Evolutionary conservation across 768 basidiomycete genomes (phyloP).

Genomic region (Hydnomerulius pinastri): DNA sequence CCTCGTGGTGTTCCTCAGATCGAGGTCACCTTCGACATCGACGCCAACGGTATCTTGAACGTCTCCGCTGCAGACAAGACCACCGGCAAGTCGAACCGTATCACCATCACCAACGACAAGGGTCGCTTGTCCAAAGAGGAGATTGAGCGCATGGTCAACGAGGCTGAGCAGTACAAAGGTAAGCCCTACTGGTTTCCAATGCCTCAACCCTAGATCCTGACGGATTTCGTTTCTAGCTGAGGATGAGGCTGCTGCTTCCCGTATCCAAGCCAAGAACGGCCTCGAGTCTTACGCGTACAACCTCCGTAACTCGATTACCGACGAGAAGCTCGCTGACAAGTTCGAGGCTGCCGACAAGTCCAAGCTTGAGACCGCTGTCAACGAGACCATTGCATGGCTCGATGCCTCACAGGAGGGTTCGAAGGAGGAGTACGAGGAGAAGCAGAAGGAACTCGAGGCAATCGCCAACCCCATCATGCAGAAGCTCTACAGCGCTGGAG

Average conservation of each 20-base stretch:
- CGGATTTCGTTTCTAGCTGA: constrained; percentile 49
- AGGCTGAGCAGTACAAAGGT: constrained; percentile 93
- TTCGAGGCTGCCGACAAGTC: constrained; percentile 85
- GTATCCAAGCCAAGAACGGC: constrained; percentile 86
- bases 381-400: constrained; percentile 85
- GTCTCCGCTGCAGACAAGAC: constrained; percentile 96
- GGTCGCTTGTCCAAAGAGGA: constrained; percentile 97
- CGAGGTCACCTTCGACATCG: constrained; percentile 98
- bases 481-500: constrained; percentile 65
- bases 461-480: constrained; percentile 78
- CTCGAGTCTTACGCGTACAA: constrained; percentile 96
- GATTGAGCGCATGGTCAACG: constrained; percentile 95
- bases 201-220: constrained; percentile 4
- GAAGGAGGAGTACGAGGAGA: constrained; percentile 91
- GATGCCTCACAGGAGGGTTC: constrained; percentile 86
- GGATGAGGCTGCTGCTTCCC: constrained; percentile 83
- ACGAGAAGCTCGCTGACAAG: constrained; percentile 86
- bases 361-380: constrained; percentile 78
- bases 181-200: constrained; percentile 25
- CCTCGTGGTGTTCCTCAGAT: constrained; percentile 98
- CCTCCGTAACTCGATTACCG: constrained; percentile 84
- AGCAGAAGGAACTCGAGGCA: constrained; percentile 90
- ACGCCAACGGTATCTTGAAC: constrained; percentile 95
- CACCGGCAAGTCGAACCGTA: constrained; percentile 92
- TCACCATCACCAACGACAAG: constrained; percentile 96